Evolutionary conservation across 176 grass and related monocot genomes (phyloP).

Genomic region (Oryza glumipatula): DNA sequence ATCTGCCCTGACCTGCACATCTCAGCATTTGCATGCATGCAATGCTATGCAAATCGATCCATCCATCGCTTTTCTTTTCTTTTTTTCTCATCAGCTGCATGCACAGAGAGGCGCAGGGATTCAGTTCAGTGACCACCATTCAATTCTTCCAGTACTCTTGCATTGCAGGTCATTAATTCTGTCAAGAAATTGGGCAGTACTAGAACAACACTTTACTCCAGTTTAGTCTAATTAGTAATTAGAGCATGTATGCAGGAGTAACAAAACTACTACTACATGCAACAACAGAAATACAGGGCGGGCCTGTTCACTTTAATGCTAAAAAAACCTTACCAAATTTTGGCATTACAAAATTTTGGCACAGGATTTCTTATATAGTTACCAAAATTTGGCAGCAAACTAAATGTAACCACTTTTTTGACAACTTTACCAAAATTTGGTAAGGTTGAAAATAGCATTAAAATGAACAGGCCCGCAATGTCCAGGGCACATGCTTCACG

Average conservation of each 20-base stretch:
- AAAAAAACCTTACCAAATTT: too few relatives aligned
- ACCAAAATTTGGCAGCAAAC: too few relatives aligned
- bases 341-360: too few relatives aligned
- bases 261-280: not conserved
- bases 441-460: too few relatives aligned
- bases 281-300: not conserved
- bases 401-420: too few relatives aligned
- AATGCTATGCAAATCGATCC: not conserved
- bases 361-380: too few relatives aligned
- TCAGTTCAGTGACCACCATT: not conserved
- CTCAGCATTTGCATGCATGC: slow-evolving; percentile 3
- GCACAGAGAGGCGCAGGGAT: not conserved
- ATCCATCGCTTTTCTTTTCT: not conserved
- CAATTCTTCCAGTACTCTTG: not conserved
- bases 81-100: not conserved
- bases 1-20: not conserved
- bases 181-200: not conserved
- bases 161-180: not conserved
- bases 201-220: too few relatives aligned
- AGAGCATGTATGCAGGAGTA: not conserved
- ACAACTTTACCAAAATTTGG: too few relatives aligned
- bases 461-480: not conserved
- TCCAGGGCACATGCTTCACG: not conserved
- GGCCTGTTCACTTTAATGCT: too few relatives aligned
- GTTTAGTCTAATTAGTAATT: not conserved